Conservation (phyloP, 192 early-diverging fungal genomes). For the Gryganskiella cystojenkinii region DNA sequence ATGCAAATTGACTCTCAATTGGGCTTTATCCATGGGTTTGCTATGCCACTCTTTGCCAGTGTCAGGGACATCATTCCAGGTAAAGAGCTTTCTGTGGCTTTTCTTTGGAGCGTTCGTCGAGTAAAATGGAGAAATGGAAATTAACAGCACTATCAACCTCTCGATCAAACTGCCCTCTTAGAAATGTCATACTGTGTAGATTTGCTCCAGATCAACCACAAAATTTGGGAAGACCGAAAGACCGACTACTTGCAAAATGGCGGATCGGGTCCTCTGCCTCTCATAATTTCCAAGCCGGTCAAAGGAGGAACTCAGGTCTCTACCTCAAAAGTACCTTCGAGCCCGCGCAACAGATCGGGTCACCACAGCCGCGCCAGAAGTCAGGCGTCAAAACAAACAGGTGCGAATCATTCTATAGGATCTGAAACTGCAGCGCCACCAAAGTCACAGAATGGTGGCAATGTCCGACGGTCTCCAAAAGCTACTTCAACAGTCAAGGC, state of each 20-base stretch:
- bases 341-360: conserved; percentile 1
- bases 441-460: neutral
- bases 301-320: conserved; percentile 7
- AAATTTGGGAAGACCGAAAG: conserved; percentile 49
- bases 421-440: neutral
- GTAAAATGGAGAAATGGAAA: too few relatives aligned
- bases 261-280: neutral
- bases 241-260: conserved; percentile 41
- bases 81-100: conserved; percentile 9
- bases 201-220: conserved; percentile 46
- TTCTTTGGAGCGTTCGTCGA: neutral
- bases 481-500: neutral
- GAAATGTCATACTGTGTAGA: conserved; percentile 54
- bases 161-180: conserved; percentile 4
- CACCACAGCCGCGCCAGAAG: conserved; percentile 7
- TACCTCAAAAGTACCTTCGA: neutral
- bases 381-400: neutral
- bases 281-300: neutral
- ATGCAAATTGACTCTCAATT: conserved; percentile 64
- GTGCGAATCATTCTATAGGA: neutral
- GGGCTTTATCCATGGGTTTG: conserved; percentile 63
- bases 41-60: conserved; percentile 60
- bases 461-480: neutral
- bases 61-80: conserved; percentile 59
- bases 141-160: too few relatives aligned